Evolutionary conservation across 2,329 filamentous ascomycete species (phyloP).

Genomic region (Nannizzia gypsea): DNA sequence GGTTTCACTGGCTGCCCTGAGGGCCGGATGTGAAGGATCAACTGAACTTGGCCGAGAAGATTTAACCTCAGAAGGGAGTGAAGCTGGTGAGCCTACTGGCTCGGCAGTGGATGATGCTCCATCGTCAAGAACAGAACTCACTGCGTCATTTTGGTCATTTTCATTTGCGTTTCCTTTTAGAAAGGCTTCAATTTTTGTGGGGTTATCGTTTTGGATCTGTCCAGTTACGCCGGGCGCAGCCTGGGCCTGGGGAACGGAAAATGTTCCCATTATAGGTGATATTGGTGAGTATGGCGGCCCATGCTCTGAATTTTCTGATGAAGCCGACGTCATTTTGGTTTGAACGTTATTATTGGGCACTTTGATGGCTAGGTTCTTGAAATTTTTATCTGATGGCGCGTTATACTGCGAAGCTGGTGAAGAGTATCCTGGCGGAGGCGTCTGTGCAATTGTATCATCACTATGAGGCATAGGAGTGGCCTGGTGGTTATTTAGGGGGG

Average conservation of each 20-base stretch:
- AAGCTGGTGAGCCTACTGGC: too few species aligned
- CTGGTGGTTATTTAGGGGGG: not conserved
- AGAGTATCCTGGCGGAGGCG: not conserved
- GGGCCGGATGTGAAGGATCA: not conserved
- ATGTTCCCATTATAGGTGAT: not conserved
- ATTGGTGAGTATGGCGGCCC: constrained; percentile 8
- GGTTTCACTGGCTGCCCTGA: not conserved
- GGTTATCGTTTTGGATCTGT: not conserved
- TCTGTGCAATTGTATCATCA: not conserved
- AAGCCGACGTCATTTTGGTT: not conserved
- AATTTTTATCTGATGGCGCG: not conserved
- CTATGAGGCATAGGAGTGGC: not conserved
- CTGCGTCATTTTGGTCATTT: not conserved
- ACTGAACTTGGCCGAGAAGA: not conserved
- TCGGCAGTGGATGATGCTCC: not conserved
- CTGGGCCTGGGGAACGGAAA: not conserved
- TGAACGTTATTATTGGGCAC: not conserved
- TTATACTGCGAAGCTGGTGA: not conserved
- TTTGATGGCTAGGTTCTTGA: not conserved
- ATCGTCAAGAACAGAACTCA: not conserved
- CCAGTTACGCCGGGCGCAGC: not conserved
- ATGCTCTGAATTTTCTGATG: not conserved
- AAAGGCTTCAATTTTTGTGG: not conserved
- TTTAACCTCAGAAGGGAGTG: not conserved
- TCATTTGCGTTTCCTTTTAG: not conserved